Evolutionary conservation across 2,329 filamentous ascomycete species (phyloP), one percentile per base, ranked within the genome.

Genomic region (Parastagonospora avenae): DNA sequence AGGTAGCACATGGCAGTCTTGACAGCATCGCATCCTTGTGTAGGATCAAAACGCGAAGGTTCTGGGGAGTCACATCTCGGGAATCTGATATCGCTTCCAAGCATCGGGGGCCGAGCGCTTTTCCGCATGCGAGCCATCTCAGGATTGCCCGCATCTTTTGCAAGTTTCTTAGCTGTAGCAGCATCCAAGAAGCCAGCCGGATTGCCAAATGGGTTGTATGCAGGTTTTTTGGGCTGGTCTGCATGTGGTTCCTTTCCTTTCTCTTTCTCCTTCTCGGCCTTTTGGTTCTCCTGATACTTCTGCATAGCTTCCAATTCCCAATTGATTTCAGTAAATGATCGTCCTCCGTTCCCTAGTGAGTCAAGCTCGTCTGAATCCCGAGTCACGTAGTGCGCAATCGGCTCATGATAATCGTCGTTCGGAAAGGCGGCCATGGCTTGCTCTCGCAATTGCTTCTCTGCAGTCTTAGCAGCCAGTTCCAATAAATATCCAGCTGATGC

Each of bases 261-360:
- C 42, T 55, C 47, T 46, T 60, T 57, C 38, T 68, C 57, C 28
- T 57, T 57, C 30, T 67, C 62, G 36, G 65, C 60, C 36, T 80
- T 79, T 60, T 80, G 75, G 62, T 86, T 79, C 60, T 90, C 85
- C 44, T 86, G 88, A 72, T 93, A 88, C 62, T 87, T 83, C 61
- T 90, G 88, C 88, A 94, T 90, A 62, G 91, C 87, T 63, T 87
- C 83, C 66, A 94, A 81, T 68, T 91, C 91, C 86, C 89, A 93
- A 50, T 83, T 77, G 4, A 84, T 81, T 61, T 85, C 80, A 42
- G 84, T 82, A 2, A 85, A 87, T 41, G 86, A 88, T 40, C 85
- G 85, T 65, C 86, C 85, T 35, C 85, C 81, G 50, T 83, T 70
- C 11, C 47, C 36, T 33, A 46, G 55, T 14, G 61, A 59, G 8